phyloP scores from a whole-genome alignment of 345 rosid genomes.

The Excoecaria cochinchinensis region DNA sequence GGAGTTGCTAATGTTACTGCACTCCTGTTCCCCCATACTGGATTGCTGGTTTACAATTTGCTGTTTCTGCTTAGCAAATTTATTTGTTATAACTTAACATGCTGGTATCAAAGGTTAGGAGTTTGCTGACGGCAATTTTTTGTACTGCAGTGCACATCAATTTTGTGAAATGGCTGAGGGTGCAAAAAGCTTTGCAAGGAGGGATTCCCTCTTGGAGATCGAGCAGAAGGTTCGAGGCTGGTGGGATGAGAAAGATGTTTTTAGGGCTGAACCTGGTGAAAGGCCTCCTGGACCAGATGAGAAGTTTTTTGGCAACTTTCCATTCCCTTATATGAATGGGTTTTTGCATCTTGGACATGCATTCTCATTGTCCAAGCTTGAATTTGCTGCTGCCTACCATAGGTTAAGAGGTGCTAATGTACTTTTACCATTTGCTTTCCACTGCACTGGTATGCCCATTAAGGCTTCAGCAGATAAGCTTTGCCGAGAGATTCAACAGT shows the following conservation, averaged over 20 bases:
- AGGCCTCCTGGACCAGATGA: slow-evolving; percentile 51
- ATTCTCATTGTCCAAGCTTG: slow-evolving; percentile 75
- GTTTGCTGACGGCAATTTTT: slow-evolving; percentile 1
- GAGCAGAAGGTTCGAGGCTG: slow-evolving; percentile 42
- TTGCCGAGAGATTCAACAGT: slow-evolving; percentile 60
- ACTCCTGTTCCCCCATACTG: not conserved
- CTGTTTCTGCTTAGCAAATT: not conserved
- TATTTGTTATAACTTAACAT: not conserved
- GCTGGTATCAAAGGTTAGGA: not conserved
- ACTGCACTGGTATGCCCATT: slow-evolving; percentile 97
- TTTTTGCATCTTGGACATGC: slow-evolving; percentile 80
- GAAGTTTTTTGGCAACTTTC: slow-evolving; percentile 76
- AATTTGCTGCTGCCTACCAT: slow-evolving; percentile 89
- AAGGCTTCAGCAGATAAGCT: slow-evolving; percentile 97
- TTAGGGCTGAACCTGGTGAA: slow-evolving; percentile 57
- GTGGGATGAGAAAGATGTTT: slow-evolving; percentile 79
- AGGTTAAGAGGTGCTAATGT: slow-evolving; percentile 86
- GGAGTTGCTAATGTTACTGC: not conserved
- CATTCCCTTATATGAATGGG: slow-evolving; percentile 86
- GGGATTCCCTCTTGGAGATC: slow-evolving; percentile 73
- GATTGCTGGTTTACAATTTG: not conserved
- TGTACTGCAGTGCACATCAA: slow-evolving; percentile 31
- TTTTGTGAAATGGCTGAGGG: slow-evolving; percentile 62
- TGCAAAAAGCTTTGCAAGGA: slow-evolving; percentile 67
- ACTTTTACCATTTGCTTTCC: slow-evolving; percentile 82